Evolutionary conservation across 768 basidiomycete genomes (phyloP).

Genomic region (Rhizopogon vesiculosus): DNA sequence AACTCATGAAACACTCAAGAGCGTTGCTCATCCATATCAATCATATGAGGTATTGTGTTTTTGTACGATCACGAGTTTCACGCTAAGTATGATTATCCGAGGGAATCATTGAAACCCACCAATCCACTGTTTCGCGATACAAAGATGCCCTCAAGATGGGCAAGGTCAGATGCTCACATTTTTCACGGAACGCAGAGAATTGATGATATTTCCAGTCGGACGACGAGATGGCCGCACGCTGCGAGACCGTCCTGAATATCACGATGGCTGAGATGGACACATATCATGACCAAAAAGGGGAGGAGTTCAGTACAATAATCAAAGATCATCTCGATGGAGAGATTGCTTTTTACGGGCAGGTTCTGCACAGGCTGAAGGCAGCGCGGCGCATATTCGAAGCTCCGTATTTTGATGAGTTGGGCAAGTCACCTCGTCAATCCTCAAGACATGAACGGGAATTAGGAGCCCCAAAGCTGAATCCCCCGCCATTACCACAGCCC

Average conservation of each 20-base stretch:
- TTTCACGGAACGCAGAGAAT: neutral
- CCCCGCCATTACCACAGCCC: slow-evolving; percentile 57
- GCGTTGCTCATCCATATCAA: slow-evolving; percentile 69
- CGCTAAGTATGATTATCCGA: slow-evolving; percentile 20
- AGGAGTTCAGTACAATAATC: slow-evolving; percentile 58
- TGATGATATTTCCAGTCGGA: slow-evolving; percentile 37
- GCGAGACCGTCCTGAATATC: slow-evolving; percentile 84
- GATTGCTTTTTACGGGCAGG: slow-evolving; percentile 71
- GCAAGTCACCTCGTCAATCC: slow-evolving; percentile 47
- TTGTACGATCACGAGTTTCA: neutral
- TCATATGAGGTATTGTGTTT: slow-evolving; percentile 53
- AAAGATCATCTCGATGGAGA: slow-evolving; percentile 75
- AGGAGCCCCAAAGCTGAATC: slow-evolving; percentile 43
- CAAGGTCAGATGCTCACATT: slow-evolving; percentile 25
- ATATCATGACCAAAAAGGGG: slow-evolving; percentile 68
- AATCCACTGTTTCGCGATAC: slow-evolving; percentile 63
- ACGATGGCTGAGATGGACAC: slow-evolving; percentile 87
- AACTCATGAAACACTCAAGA: slow-evolving; percentile 73
- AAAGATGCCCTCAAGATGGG: slow-evolving; percentile 41
- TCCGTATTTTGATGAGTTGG: slow-evolving; percentile 44
- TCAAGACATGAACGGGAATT: slow-evolving; percentile 78
- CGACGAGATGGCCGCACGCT: slow-evolving; percentile 65
- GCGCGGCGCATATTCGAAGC: slow-evolving; percentile 54
- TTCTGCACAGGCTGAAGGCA: slow-evolving; percentile 51
- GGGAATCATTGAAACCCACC: slow-evolving; percentile 74